phyloP scores from a whole-genome alignment of 371 early-diverging fungal species.

The Coemansia sp. region DNA sequence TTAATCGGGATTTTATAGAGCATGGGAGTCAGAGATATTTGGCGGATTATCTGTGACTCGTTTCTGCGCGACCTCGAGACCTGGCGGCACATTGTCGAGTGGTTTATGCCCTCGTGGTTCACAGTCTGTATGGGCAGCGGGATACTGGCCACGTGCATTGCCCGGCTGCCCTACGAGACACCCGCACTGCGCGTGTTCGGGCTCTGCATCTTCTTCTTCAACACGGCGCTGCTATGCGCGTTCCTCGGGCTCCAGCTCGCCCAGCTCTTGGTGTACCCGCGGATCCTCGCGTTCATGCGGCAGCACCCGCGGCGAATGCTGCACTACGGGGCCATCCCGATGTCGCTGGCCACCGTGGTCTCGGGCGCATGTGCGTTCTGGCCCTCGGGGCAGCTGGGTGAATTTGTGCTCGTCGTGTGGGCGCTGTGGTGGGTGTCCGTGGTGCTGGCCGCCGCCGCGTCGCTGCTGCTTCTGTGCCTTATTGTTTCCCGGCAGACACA shows the following conservation, averaged over 20 bases:
- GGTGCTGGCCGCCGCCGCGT: conserved; percentile 5
- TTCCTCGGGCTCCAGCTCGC: conserved; percentile 33
- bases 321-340: conserved; percentile 56
- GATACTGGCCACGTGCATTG: conserved; percentile 46
- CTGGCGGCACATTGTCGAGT: conserved; percentile 22
- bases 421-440: conserved; percentile 24
- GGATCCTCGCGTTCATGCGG: conserved; percentile 43
- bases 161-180: conserved; percentile 48
- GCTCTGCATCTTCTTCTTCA: conserved; percentile 35
- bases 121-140: conserved; percentile 55
- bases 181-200: conserved; percentile 37
- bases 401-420: conserved; percentile 10
- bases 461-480: conserved; percentile 18
- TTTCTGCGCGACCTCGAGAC: conserved; percentile 4
- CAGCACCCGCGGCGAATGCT: conserved; percentile 49
- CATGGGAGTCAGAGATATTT: neutral
- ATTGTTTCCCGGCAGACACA: conserved; percentile 36
- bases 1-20: neutral
- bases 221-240: conserved; percentile 36
- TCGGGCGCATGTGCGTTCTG: conserved; percentile 2
- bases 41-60: neutral
- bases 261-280: conserved; percentile 45
- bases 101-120: conserved; percentile 58
- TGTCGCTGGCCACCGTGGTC: conserved; percentile 30
- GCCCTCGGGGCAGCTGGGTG: neutral